A percentile compares a stretch with the other conserved stretches of the same genome.
These are phyloP conservation scores for Skeletonema costatum DNA, from an alignment of 108 stramenopile species.

Conservation along the genomic window DNA sequence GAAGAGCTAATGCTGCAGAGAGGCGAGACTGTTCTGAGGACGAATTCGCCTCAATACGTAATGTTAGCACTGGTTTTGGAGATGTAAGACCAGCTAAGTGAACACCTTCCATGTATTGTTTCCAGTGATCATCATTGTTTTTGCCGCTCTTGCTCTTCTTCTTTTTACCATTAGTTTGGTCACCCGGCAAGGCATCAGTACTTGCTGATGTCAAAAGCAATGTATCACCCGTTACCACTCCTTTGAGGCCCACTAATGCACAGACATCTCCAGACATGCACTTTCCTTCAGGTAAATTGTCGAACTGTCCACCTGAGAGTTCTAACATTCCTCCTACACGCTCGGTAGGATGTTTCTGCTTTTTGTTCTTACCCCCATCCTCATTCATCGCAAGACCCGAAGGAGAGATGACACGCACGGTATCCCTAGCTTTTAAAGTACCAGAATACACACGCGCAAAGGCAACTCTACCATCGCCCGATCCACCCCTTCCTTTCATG, in stretches of 20 bases:
- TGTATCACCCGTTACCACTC: conserved; percentile 87
- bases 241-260: conserved; percentile 84
- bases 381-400: conserved; percentile 48
- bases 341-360: conserved; percentile 54
- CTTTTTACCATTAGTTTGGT: conserved; percentile 13
- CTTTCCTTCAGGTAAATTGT: conserved; percentile 70
- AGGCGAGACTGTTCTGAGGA: conserved; percentile 67
- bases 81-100: conserved; percentile 77
- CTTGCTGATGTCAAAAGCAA: conserved; percentile 57
- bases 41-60: conserved; percentile 76
- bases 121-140: conserved; percentile 34
- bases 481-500: conserved; percentile 88
- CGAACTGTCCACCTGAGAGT: conserved; percentile 80
- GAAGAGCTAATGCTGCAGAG: conserved; percentile 62
- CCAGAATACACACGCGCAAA: conserved; percentile 91
- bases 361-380: conserved; percentile 18
- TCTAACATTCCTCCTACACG: conserved; percentile 86
- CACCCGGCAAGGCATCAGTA: conserved; percentile 1
- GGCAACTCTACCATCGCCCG: conserved; percentile 88
- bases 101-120: conserved; percentile 52
- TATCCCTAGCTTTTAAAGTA: conserved; percentile 62
- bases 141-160: conserved; percentile 39
- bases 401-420: conserved; percentile 71
- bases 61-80: conserved; percentile 89
- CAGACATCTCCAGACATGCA: conserved; percentile 85